A percentile compares a stretch with the other conserved stretches of the same genome.
phyloP scores from a whole-genome alignment of 129 eudicot genomes.

The Flaveria bidentis region DNA sequence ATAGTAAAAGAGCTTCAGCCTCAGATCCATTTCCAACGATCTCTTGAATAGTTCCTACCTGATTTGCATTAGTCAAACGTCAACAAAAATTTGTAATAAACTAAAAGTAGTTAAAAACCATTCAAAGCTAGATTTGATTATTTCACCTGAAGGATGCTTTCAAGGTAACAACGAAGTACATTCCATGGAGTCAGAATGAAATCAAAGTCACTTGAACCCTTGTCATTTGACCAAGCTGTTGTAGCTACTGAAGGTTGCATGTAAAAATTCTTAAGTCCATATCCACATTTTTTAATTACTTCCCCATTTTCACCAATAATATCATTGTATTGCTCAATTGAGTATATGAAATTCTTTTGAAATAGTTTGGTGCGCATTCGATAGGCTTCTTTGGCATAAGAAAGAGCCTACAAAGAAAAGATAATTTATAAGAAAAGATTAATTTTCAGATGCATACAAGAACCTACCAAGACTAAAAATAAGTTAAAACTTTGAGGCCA shows the following conservation, averaged over 20 bases:
- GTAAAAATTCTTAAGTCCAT: conserved; percentile 48
- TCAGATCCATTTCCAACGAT: conserved; percentile 78
- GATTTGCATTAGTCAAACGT: conserved; percentile 31
- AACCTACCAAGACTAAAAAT: conserved; percentile 12
- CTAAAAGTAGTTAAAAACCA: background rate
- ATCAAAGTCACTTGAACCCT: conserved; percentile 43
- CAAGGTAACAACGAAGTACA: conserved; percentile 81
- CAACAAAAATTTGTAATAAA: background rate
- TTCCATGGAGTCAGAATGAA: conserved; percentile 84
- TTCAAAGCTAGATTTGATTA: conserved; percentile 7
- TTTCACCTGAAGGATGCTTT: conserved; percentile 88
- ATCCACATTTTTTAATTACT: conserved; percentile 39
- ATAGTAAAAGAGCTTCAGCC: conserved; percentile 73
- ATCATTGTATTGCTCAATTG: conserved; percentile 51
- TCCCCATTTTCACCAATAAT: conserved; percentile 48
- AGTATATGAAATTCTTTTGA: conserved; percentile 54
- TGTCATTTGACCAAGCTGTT: conserved; percentile 44
- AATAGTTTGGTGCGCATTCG: conserved; percentile 67
- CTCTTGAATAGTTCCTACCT: conserved; percentile 82
- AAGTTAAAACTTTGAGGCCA: conserved; percentile 4
- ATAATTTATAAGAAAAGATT: conserved; percentile 17
- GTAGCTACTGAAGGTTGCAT: conserved; percentile 45
- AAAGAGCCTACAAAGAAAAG: conserved; percentile 61
- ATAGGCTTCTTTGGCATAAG: conserved; percentile 83
- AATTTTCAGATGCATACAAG: background rate